phyloP scores from a whole-genome alignment of 495 filamentous ascomycete species.

The Penicillium cinerascens region DNA sequence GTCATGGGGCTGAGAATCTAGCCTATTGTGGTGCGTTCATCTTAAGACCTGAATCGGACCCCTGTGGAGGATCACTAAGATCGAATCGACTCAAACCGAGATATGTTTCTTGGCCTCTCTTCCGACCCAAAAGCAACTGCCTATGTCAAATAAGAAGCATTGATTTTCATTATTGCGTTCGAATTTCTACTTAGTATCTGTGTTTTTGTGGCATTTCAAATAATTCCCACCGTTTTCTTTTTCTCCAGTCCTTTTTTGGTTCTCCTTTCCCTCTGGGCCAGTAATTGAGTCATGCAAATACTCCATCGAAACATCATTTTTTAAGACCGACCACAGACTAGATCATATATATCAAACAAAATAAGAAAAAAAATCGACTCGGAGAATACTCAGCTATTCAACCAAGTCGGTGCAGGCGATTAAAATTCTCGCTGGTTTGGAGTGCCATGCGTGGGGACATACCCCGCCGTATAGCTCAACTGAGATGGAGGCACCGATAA shows the following conservation, averaged over 20 bases:
- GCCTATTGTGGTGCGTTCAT: not conserved
- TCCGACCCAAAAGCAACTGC: not conserved
- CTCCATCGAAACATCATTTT: not conserved
- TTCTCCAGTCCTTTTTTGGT: not conserved
- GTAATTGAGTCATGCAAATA: not conserved
- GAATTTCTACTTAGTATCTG: not conserved
- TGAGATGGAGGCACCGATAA: constrained; percentile 33
- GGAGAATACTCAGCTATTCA: not conserved
- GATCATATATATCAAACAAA: not conserved
- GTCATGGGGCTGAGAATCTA: not conserved
- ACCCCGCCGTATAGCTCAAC: constrained; percentile 31
- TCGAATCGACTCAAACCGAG: not conserved
- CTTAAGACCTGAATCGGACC: no score
- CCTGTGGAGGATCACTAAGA: not conserved
- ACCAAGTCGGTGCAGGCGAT: not conserved
- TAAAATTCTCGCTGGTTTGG: constrained; percentile 30
- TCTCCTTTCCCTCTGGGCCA: not conserved
- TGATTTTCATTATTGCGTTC: not conserved
- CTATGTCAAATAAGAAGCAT: not conserved
- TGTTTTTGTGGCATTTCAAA: not conserved
- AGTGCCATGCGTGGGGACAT: constrained; percentile 28
- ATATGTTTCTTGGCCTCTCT: not conserved
- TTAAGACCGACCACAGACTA: not conserved
- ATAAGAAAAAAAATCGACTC: not conserved
- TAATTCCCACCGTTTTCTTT: not conserved